These are phyloP conservation scores for Epicoccum nigrum DNA, from an alignment of 2,329 filamentous ascomycete genomes.

Conservation along the genomic window DNA sequence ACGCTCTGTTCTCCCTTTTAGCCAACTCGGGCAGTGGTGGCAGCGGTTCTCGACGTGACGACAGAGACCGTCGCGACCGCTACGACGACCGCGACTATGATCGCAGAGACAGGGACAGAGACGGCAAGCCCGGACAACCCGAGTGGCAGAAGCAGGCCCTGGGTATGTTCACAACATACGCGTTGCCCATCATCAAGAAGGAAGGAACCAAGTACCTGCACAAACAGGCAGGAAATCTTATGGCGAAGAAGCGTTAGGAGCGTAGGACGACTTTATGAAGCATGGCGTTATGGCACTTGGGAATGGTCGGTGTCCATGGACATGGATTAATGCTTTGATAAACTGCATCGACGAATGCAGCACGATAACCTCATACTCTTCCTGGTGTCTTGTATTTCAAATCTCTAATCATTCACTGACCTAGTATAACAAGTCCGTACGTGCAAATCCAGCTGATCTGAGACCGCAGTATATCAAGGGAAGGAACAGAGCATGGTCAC, in stretches of 20 bases:
- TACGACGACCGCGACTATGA: constrained; percentile 26
- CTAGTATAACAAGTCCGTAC: too few species aligned
- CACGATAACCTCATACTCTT: too few species aligned
- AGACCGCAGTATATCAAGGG: too few species aligned
- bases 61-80: constrained; percentile 23
- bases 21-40: constrained; percentile 10
- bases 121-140: constrained; percentile 23
- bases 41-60: constrained; percentile 25
- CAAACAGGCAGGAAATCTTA: constrained; percentile 35
- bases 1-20: constrained; percentile 14
- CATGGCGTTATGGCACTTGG: constrained; percentile 1
- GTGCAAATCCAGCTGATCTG: too few species aligned
- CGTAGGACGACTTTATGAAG: constrained; percentile 10
- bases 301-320: neutral
- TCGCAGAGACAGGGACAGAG: constrained; percentile 22
- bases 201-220: constrained; percentile 40
- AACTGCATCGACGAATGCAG: neutral
- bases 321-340: neutral
- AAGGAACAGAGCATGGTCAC: too few species aligned
- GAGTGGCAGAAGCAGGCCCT: constrained; percentile 43
- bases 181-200: constrained; percentile 41
- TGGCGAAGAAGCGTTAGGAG: constrained; percentile 15
- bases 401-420: too few species aligned
- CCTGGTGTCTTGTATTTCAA: too few species aligned
- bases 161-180: constrained; percentile 42